Percentiles rank a stretch among this genome's conserved stretches.
phyloP scores from a whole-genome alignment of 129 eudicot genomes.

The carrot (Daucus carota) region DH1_v3.0 NC_030382.2:14051001-14051500 shows the following conservation, averaged over 20 bases:
- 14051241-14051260: slow-evolving; percentile 83
- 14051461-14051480: slow-evolving; percentile 67
- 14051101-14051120: neutral
- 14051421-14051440: slow-evolving; percentile 38
- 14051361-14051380: slow-evolving; percentile 62
- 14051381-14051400: slow-evolving; percentile 39
- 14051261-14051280: slow-evolving; percentile 69
- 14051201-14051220: slow-evolving; percentile 62
- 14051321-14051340: neutral
- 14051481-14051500: neutral
- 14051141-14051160: neutral
- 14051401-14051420: slow-evolving; percentile 60
- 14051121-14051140: neutral
- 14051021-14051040: slow-evolving; percentile 50
- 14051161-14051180: too few species aligned
- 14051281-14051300: slow-evolving; percentile 52
- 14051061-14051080: too few species aligned
- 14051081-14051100: too few species aligned
- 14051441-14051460: slow-evolving; percentile 42
- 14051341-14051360: slow-evolving; percentile 23
- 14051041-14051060: slow-evolving; percentile 79
- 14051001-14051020: slow-evolving; percentile 68
- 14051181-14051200: neutral
- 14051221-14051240: slow-evolving; percentile 62
- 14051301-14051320: slow-evolving; percentile 2